A percentile compares a stretch with the other conserved stretches of the same genome.
phyloP scores from a whole-genome alignment of 2,329 filamentous ascomycete genomes.

The Macrophomina phaseolina region DNA sequence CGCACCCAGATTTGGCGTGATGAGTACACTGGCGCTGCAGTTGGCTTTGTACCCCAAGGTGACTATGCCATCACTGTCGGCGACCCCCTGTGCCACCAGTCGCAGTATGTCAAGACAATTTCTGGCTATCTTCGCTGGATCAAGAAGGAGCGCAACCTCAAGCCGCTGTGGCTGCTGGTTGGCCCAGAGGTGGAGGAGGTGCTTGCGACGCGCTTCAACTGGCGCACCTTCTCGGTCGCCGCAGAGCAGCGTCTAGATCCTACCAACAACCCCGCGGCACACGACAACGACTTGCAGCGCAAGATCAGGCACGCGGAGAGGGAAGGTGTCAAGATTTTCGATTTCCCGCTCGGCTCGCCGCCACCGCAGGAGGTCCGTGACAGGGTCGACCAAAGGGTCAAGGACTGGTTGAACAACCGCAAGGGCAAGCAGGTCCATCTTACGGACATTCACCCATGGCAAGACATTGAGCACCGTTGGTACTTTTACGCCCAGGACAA shows the following conservation, averaged over 20 bases:
- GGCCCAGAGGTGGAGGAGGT: slow-evolving; percentile 79
- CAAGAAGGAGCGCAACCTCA: slow-evolving; percentile 71
- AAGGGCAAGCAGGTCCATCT: slow-evolving; percentile 89
- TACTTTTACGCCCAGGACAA: slow-evolving; percentile 82
- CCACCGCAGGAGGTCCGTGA: slow-evolving; percentile 69
- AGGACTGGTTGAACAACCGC: slow-evolving; percentile 79
- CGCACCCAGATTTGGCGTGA: slow-evolving; percentile 90
- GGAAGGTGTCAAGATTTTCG: slow-evolving; percentile 81
- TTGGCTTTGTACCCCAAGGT: slow-evolving; percentile 79
- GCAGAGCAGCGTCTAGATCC: slow-evolving; percentile 88
- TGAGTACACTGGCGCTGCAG: slow-evolving; percentile 75
- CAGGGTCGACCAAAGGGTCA: slow-evolving; percentile 74
- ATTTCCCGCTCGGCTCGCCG: slow-evolving; percentile 69
- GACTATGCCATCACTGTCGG: slow-evolving; percentile 85
- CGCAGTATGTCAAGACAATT: slow-evolving; percentile 77
- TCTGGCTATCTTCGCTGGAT: slow-evolving; percentile 76
- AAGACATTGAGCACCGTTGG: slow-evolving; percentile 79
- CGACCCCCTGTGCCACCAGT: slow-evolving; percentile 81
- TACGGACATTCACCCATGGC: slow-evolving; percentile 88
- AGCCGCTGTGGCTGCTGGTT: slow-evolving; percentile 89
- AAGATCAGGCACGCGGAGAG: slow-evolving; percentile 82
- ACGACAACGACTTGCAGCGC: slow-evolving; percentile 69
- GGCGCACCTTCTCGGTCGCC: slow-evolving; percentile 86
- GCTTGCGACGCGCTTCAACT: slow-evolving; percentile 78
- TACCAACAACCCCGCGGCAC: slow-evolving; percentile 68